Evolutionary conservation across 164 flowering plant species (phyloP), one percentile per base, ranked within the genome.

Genomic region (Magnolia kwangsiensis): DNA sequence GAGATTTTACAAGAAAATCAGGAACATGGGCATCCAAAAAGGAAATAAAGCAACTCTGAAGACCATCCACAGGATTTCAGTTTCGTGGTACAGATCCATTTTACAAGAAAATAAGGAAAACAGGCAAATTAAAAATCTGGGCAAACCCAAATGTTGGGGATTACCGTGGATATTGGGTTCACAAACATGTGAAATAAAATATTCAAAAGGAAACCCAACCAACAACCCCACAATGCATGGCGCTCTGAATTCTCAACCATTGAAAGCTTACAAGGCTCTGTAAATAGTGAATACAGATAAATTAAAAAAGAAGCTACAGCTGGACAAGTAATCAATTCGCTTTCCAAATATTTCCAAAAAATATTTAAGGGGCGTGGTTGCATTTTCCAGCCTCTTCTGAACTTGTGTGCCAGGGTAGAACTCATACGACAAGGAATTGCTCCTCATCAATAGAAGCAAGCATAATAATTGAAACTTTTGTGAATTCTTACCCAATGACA

Each of bases 271-370:
- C 73, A 77, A 72, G 73, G 78, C 76, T 63, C 73, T 73, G 21
- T 50, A 21, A 27, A 55, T 79, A 79, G 50, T 50, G 31, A 75
- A 55, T 79, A 79, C 82, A 69, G 64, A 71, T 77, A 71, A 79
- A 76, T 65, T 27, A 61, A 72, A 69, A 72, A 71, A 73, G 72
- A 66, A 71, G 75, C 72, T 67, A 76, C 73, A 74, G 73, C 77
- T 70, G 51, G 71, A 76, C 61, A 74, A 75, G 71, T 55, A 79
- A 73, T 70, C 72, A 63, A 72, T 29, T 75, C 51, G 70, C 72
- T 76, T 76, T 76, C 27, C 69, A 72, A 73, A 69, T 72, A 76
- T 79, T 72, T 79, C 75, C 65, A 1, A 16, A 10, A 55, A 16
- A 49, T 10, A 72, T 31, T 51, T 50, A 9, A 27, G 59, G 74